These are phyloP conservation scores for Daucus carota DNA, from an alignment of 129 eudicot genomes.

Conservation along the genomic window DNA sequence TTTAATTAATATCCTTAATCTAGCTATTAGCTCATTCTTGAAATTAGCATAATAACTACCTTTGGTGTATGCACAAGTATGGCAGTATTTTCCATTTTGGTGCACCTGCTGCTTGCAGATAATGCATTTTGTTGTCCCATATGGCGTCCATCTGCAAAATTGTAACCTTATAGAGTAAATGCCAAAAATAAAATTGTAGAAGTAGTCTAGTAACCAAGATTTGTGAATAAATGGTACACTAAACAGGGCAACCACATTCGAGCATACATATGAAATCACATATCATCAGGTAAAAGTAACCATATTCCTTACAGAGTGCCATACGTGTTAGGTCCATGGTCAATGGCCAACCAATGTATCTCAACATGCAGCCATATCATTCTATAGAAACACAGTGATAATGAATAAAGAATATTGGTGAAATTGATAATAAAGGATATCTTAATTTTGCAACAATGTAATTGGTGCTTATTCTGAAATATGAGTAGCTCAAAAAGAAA, in stretches of 20 bases:
- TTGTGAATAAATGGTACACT: background rate
- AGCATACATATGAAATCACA: background rate
- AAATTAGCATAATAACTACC: slow-evolving; percentile 31
- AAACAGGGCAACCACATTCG: background rate
- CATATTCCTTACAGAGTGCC: background rate
- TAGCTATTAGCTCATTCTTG: background rate
- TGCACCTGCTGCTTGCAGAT: slow-evolving; percentile 99
- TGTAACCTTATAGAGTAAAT: background rate
- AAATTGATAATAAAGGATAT: background rate
- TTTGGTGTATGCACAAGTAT: slow-evolving; percentile 95
- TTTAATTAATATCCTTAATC: background rate
- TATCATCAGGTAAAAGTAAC: background rate
- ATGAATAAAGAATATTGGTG: background rate
- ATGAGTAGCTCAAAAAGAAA: background rate
- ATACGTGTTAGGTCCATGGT: background rate
- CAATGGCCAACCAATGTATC: background rate
- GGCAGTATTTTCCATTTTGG: slow-evolving; percentile 91
- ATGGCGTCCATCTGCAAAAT: slow-evolving; percentile 82
- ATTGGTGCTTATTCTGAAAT: background rate
- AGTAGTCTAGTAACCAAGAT: background rate
- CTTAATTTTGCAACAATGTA: background rate
- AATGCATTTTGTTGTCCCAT: slow-evolving; percentile 79
- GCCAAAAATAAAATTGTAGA: background rate
- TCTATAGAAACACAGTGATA: background rate
- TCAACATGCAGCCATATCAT: background rate